These are phyloP conservation scores for Azolla pinnata DNA, from an alignment of 75 land plant genomes.

Conservation along the genomic window DNA sequence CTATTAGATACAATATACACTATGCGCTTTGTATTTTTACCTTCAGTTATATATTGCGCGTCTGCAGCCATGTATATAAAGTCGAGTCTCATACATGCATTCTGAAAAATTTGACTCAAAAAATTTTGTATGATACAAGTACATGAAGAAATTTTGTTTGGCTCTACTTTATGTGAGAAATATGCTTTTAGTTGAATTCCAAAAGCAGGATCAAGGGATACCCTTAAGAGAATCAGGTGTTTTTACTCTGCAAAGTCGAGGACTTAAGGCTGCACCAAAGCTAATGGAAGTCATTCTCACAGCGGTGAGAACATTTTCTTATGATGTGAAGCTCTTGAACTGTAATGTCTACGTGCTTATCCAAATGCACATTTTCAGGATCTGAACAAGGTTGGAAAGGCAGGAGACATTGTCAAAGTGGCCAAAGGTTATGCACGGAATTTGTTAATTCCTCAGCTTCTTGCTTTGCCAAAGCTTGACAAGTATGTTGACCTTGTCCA, in stretches of 20 bases:
- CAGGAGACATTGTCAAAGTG: constrained; percentile 90
- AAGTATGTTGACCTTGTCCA: constrained; percentile 62
- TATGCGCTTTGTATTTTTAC: too few relatives aligned
- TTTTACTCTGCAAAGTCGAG: constrained; percentile 1
- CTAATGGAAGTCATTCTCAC: constrained; percentile 9
- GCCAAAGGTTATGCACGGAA: constrained; percentile 92
- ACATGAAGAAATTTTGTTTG: too few relatives aligned
- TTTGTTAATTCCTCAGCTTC: constrained; percentile 70
- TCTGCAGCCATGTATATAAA: too few relatives aligned
- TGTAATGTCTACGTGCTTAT: neutral
- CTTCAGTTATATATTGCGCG: too few relatives aligned
- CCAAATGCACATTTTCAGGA: constrained; percentile 20
- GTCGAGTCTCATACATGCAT: too few relatives aligned
- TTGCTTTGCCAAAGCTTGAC: constrained; percentile 79
- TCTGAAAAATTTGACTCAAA: too few relatives aligned
- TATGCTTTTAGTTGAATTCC: too few relatives aligned
- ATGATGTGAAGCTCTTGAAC: neutral
- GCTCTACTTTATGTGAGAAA: too few relatives aligned
- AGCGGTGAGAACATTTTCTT: neutral
- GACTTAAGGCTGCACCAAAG: constrained; percentile 7
- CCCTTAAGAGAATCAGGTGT: too few relatives aligned
- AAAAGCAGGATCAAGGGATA: too few relatives aligned
- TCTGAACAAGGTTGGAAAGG: constrained; percentile 42
- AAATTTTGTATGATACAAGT: too few relatives aligned
- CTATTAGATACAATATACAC: too few relatives aligned